Base-by-base conservation (phyloP, 345 rosid genomes). In the Eucalyptus coolabah region DNA sequence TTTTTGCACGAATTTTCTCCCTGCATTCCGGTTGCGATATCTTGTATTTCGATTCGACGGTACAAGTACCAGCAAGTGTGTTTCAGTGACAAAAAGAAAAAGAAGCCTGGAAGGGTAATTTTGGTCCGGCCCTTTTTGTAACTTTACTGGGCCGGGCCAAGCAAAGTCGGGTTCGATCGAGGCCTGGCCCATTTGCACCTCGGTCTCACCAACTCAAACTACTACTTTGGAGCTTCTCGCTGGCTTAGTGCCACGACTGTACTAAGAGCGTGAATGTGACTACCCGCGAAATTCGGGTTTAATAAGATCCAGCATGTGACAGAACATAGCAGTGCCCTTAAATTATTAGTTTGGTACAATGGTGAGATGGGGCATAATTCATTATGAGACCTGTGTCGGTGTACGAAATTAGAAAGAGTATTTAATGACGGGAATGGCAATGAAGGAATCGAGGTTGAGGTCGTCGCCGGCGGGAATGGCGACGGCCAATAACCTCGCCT, bases 271-370 rank as follows among this genome's bases (percentile, higher is more conserved):
- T 19, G 83, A 37, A 72, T 21, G 12, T 10, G 1, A 3, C 9
- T 12, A 1, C 9, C 83, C 1, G 16, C 83, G 5, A 77, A 40
- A 21, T 21, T 40, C 2, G 47, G 83, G 83, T 77, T 10, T 37
- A 72, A 40, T 72, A 37, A 72, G n/a, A 5, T 19, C 83, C 45
- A 2, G 83, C 83, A 72, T 19, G 83, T 72, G 83, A 63, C 34
- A 0, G 40, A n/a, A 65, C 77, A 32, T n/a, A 4, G 19, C 18
- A 65, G 40, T 0, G 77, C 37, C 19, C 0, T 65, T 65, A 23
- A 15, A 32, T 65, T 65, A 65, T 16, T 4, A 8, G 77, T 12
- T n/a, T 8, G 37, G 37, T 65, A 65, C 21, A 3, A n/a, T 15
- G 40, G 77, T n/a, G 77, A n/a, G 77, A n/a, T n/a, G 77, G 77